Evolutionary conservation across 192 early-diverging fungal genomes (phyloP), one percentile per base, ranked within the genome.

Genomic region (Entomortierella beljakovae): DNA sequence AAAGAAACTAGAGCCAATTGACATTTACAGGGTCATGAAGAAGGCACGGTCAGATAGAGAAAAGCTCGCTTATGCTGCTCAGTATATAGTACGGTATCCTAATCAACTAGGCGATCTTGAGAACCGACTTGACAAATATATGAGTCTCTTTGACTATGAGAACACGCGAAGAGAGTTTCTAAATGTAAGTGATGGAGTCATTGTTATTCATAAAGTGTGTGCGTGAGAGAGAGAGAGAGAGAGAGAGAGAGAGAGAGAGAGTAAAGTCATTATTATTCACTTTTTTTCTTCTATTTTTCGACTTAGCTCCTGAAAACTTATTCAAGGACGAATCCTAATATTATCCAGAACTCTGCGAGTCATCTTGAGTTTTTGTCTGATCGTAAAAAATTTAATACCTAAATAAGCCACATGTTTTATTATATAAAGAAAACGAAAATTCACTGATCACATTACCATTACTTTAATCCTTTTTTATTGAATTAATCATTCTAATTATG

Each of bases 121-220:
- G 29, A n/a, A 48, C 6, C 67, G 79, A 54, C 28, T 80, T 43
- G 62, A 68, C 11, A 52, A 73, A 10, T 83, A 83, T 37, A 56
- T 83, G 60, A 57, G 54, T 5, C 35, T 83, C n/a, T 50, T 85
- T 33, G 84, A 85, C 67, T 85, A 74, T 64, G 80, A 81, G 51
- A 69, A 71, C 1, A 72, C 81, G 7, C 72, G 79, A 8, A 69
- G 71, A 13, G 61, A 71, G 5, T 73, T 83, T 50, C 35, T 82
- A 22, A 34, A 65, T n/a, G 84, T 83, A 81, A 63, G 66, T n/a
- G 56, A 43, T 54, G 16, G 26, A 37, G 29, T 46, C 43, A 46
- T 16, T 11, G 20, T 15, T 46, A 20, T 11, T 15, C 43, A 46
- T 10, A 11, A 3, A 20, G 11, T 46, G 43, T 15, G 13, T 40